Percentiles rank a stretch among this genome's conserved stretches.
Conservation (phyloP, 352 stramenopile genomes). For the Phytophthora vignae region DNA sequence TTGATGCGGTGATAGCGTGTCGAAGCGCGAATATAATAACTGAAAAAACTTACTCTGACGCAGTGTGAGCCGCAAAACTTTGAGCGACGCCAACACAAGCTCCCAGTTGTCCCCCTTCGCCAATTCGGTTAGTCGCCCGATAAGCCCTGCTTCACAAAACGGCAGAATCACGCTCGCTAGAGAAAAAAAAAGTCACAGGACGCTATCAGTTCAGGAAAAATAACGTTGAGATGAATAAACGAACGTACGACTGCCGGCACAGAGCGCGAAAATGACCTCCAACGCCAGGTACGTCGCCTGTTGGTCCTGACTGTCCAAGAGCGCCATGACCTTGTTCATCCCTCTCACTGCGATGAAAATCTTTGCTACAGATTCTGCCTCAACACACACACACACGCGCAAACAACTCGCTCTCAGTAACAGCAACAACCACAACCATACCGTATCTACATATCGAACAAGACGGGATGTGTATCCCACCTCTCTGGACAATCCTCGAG, state of each 20-base stretch:
- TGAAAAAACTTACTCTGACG: constrained; percentile 44
- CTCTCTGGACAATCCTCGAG: constrained; percentile 52
- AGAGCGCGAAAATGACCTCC: constrained; percentile 64
- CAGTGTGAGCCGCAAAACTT: constrained; percentile 59
- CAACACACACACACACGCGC: not conserved
- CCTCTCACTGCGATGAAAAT: constrained; percentile 61
- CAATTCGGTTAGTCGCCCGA: constrained; percentile 44
- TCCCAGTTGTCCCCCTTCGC: constrained; percentile 40
- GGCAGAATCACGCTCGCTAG: constrained; percentile 49
- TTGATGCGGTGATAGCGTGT: not conserved
- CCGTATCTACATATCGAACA: too few relatives aligned
- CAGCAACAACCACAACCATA: too few relatives aligned
- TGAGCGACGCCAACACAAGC: constrained; percentile 56
- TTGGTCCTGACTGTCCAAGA: constrained; percentile 41
- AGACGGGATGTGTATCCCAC: constrained; percentile 19
- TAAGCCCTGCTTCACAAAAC: constrained; percentile 58
- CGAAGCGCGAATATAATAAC: not conserved
- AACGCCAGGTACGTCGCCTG: constrained; percentile 55
- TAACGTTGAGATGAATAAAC: not conserved
- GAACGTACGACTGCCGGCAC: constrained; percentile 52
- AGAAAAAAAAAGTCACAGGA: not conserved
- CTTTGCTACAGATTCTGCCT: constrained; percentile 46
- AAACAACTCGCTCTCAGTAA: not conserved
- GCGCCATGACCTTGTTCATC: constrained; percentile 55
- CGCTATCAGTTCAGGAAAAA: not conserved